Base-by-base conservation (phyloP, 1,139 yeast species). In the Yamadazyma taylorii region DNA sequence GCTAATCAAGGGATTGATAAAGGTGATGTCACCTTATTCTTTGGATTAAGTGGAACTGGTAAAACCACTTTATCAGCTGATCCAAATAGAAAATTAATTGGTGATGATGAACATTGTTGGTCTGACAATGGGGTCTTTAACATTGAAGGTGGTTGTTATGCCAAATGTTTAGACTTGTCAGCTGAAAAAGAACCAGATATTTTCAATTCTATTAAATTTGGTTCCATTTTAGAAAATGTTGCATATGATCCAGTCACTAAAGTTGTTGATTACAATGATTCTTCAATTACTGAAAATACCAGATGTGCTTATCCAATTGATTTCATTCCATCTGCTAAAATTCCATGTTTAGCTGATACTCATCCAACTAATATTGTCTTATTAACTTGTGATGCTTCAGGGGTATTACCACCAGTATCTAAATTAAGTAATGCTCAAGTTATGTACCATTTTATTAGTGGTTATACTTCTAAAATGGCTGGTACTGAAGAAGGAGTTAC, bases 41-140 rank as follows among this genome's bases (percentile, higher is more conserved):
- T 92, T 58, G 98, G 98, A 60, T 77, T 92, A 49, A 85, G 96
- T 35, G 98, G 98, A 65, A 92, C 98, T 37, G 98, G 98, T 69
- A 92, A 92, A 76, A 92, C 98, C 51, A 92, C 98, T 21, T 75
- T 92, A 52, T 86, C 96, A 53, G 97, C 97, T 41, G 98, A 92
- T 64, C 96, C 97, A 46, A 76, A 86, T 71, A 85, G 98, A 69
- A 71, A 79, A 63, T 79, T 92, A 65, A 92, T 92, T 60, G 98
- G 98, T 66, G 98, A 92, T 63, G 98, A 92, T 63, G 98, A 92
- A 73, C 98, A 92, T 74, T 92, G 97, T 74, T 92, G 98, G 98
- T 86, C 97, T 24, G 96, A 92, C 67, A 75, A 85, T 52, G 98
- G 98, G 73, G 97, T 92, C 45, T 92, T 92, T 82, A 92, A 92